phyloP scores from a whole-genome alignment of 2,329 filamentous ascomycete genomes.

The Exophiala calicioides region DNA sequence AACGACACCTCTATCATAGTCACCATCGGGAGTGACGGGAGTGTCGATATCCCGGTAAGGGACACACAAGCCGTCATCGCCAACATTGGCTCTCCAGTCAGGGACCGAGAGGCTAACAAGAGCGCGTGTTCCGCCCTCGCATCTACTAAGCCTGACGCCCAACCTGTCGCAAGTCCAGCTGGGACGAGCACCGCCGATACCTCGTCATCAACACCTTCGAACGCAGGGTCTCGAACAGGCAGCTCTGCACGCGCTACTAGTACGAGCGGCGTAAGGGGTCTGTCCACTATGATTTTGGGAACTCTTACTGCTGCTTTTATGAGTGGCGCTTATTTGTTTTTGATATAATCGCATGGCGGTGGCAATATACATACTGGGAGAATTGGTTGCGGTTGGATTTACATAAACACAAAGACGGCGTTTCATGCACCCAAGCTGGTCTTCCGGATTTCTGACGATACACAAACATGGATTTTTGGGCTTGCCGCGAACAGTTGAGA shows the following conservation, averaged over 20 bases:
- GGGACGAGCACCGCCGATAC: conserved; percentile 22
- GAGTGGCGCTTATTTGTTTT: conserved; percentile 22
- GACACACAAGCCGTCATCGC: conserved; percentile 52
- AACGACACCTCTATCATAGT: conserved; percentile 38
- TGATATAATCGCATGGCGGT: conserved; percentile 14
- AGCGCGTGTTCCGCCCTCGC: conserved; percentile 26
- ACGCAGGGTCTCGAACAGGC: conserved; percentile 18
- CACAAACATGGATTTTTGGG: too few relatives aligned
- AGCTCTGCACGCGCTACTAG: conserved; percentile 22
- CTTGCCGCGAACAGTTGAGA: too few relatives aligned
- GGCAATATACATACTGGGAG: too few relatives aligned
- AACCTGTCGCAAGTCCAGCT: conserved; percentile 14
- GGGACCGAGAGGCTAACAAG: conserved; percentile 17
- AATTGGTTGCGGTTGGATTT: too few relatives aligned
- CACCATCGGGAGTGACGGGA: conserved; percentile 38
- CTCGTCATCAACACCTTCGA: conserved; percentile 23
- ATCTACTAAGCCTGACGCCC: conserved; percentile 21
- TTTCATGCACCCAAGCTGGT: too few relatives aligned
- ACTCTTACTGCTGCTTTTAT: conserved; percentile 19
- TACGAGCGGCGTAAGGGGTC: conserved; percentile 22
- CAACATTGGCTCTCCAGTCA: conserved; percentile 40
- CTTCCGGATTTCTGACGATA: too few relatives aligned
- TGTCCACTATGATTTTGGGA: conserved; percentile 27
- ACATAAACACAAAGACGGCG: too few relatives aligned
- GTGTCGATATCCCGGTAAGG: conserved; percentile 39